Evolutionary conservation across 2,329 filamentous ascomycete genomes (phyloP), one percentile per base, ranked within the genome.

Genomic region (Colletotrichum viniferum): DNA sequence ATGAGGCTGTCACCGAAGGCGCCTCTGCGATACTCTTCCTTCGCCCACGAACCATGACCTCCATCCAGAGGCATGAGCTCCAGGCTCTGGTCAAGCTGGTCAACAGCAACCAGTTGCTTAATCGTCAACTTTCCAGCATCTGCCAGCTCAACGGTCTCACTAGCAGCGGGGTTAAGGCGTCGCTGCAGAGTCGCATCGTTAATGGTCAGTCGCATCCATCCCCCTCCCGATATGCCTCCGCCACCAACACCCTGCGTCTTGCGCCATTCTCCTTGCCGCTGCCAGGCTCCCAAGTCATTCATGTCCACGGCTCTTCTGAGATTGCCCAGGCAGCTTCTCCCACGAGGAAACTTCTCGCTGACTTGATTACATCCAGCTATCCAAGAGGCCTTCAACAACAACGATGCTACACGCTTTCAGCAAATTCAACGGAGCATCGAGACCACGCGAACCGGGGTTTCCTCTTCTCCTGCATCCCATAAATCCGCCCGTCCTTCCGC

Each of bases 111-210:
- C 78, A 84, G 14, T 83, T 92, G 26, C 84, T 90, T 34, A 92
- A 92, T 80, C 85, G 87, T 24, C 92, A 96, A 80, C 90, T 98
- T 64, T 94, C 95, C 80, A 89, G 89, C 68, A 93, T 98, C 78
- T 94, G 96, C 81, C 90, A 92, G 77, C 87, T 90, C 76, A 95
- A 98, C 85, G 90, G 92, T 62, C 87, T 98, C 43, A 90, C 91
- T 78, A 94, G 95, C 76, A 94, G 93, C 32, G 97, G 97, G 24
- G 93, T 97, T 80, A 99, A 99, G 88, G 91, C 92, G 38, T 91
- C 94, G 56, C 87, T 98, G 75, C 96, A 98, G 85, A 86, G 87
- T 74, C 93, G 96, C 80, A 94, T 98, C 76, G 91, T 94, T 77
- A 88, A 91, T 74, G 91, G 97, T 98, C 88, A 85, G 94, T 92